Evolutionary conservation across 768 basidiomycete species (phyloP), one percentile per base, ranked within the genome.

Genomic region (Tylopilus intermedius): DNA sequence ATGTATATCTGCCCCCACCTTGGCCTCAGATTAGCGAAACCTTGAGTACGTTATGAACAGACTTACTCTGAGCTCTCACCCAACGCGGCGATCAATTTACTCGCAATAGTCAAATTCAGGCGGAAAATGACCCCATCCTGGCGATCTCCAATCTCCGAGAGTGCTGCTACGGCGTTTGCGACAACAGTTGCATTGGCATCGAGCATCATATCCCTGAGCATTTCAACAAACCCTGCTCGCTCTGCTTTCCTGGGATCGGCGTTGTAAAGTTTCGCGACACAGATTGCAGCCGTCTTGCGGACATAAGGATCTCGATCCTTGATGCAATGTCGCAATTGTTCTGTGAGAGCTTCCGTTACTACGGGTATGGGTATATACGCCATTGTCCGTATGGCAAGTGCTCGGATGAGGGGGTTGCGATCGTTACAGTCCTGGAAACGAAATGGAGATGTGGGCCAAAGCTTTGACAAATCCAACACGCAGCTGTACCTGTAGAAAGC

Each of bases 1-100:
- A 99, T 98, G 66, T 98, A 99, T 48, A 97, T 93, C 69, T 97
- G 94, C 0, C 95, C 95, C 96, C 96, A 99, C 70, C 95, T 99
- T 66, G 11, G 58, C 41, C 46, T 53, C 15, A 21, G 15, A 53
- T 59, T 55, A 54, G 61, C 29, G 52, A 53, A 52, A 47, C 37
- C 14, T 11, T 35, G 42, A 49, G 49, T 24, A 48, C 24, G 38
- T 8, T 18, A 32, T 29, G 51, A 18, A 42, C 33, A 13, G 32
- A 84, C 93, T 60, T 66, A 97, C 96, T 98, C 96, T 53, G 95
- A 98, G 63, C 94, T 96, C 74, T 98, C 96, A 22, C 85, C 84
- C 54, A 98, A 76, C 1, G 96, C 96, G 11, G 90, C 79, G 9
- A 98, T 81, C 4, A 99, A 76, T 69, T 94, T 94, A 60, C 90